Percentiles rank a stretch among this genome's conserved stretches.
phyloP scores from a whole-genome alignment of 2,329 filamentous ascomycete species.

The Cladophialophora exuberans region DNA sequence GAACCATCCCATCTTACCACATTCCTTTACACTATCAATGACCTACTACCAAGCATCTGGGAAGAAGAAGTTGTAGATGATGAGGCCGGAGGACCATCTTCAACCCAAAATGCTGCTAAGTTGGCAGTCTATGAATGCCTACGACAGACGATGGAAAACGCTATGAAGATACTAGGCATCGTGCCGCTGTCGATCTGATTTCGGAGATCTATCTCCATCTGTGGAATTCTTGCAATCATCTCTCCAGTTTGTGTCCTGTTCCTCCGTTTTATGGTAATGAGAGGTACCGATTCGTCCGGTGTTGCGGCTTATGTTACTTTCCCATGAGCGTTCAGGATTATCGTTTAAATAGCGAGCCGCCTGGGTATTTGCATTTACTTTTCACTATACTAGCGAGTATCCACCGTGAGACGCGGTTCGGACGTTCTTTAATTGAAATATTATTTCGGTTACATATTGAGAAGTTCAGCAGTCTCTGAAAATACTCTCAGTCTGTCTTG shows the following conservation, averaged over 20 bases:
- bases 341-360: too few relatives aligned
- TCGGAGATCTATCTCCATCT: not conserved
- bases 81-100: constrained; percentile 73
- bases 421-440: not conserved
- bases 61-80: constrained; percentile 72
- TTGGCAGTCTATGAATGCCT: constrained; percentile 79
- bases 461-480: too few relatives aligned
- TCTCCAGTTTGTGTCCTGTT: not conserved
- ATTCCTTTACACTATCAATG: constrained; percentile 65
- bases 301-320: constrained; percentile 24
- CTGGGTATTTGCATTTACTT: not conserved
- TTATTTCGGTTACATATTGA: too few relatives aligned
- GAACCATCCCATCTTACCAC: constrained; percentile 71
- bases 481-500: not conserved
- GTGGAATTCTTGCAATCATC: not conserved
- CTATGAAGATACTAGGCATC: constrained; percentile 79
- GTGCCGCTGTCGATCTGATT: constrained; percentile 66
- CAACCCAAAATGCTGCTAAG: constrained; percentile 69
- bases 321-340: too few relatives aligned
- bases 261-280: not conserved
- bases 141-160: constrained; percentile 76
- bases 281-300: too few relatives aligned
- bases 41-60: constrained; percentile 10
- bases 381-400: not conserved
- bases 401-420: not conserved